Base-by-base conservation (phyloP, 345 rosid genomes). In the Nephelium lappaceum region DNA sequence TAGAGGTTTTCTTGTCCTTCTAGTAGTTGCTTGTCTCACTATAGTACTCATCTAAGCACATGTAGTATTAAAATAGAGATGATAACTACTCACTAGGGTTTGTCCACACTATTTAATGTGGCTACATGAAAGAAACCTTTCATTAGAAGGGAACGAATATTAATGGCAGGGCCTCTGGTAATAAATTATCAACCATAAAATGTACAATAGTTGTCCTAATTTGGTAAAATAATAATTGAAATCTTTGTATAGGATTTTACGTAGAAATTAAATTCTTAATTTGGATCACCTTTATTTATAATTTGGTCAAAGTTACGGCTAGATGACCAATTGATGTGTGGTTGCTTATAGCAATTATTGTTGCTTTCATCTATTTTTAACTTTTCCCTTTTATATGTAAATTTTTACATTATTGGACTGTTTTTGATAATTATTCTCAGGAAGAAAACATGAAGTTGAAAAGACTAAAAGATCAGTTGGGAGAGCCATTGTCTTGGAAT, bases 391-490 rank as follows among this genome's bases (percentile, higher is more conserved):
- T 51, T 51, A 15, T 31, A 31, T 31, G 12, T 45, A 7, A 6
- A n/a, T 21, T 19, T 58, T 58, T 58, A 21, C 63, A 58, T 8
- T 8, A 58, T 6, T 7, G 63, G 6, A 58, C 25, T 58, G 63
- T n/a, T 9, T 60, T 57, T 71, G 69, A 31, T 67, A 11, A 5
- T 76, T 47, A 39, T 73, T 43, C 14, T 16, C 85, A 95, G 98
- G 95, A 93, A 39, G 98, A 95, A 83, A 96, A 94, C 86, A 80
- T 88, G 88, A 86, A 89, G 86, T 62, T 94, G 83, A 96, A 89
- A 89, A 83, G 89, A 49, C 83, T 73, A 55, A 94, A 93, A 85
- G 91, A 88, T 71, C 69, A 86, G 81, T 81, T 76, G 45, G 94
- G 93, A 53, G 89, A 92, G 87, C 85, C 87, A 78, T 69, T 90